These are phyloP conservation scores for Ascoidea tarda DNA, from an alignment of 805 yeast species.

Conservation along the genomic window DNA sequence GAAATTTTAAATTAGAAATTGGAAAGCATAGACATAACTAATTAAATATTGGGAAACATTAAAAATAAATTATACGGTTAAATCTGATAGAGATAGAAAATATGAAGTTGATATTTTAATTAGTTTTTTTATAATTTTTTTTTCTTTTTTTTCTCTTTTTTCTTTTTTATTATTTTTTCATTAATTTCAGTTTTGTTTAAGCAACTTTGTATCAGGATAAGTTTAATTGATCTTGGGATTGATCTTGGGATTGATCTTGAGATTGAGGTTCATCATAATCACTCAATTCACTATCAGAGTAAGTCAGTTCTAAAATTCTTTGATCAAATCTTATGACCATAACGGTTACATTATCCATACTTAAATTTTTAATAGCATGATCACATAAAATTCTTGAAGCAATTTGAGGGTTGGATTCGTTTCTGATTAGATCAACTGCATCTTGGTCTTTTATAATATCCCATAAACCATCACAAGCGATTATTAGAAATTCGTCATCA, in stretches of 20 bases:
- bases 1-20: no score
- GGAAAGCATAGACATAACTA: no score
- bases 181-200: no score
- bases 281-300: no score
- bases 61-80: no score
- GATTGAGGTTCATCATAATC: neutral
- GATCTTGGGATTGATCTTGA: neutral
- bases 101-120: no score
- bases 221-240: neutral
- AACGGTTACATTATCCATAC: constrained; percentile 87
- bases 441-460: constrained; percentile 79
- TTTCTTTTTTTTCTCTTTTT: no score
- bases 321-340: constrained; percentile 48
- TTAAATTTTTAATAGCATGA: constrained; percentile 61
- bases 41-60: no score
- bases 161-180: no score
- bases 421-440: constrained; percentile 61
- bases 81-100: no score
- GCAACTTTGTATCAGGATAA: no score
- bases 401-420: constrained; percentile 37
- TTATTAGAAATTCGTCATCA: constrained; percentile 64
- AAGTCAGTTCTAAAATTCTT: constrained; percentile 2
- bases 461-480: constrained; percentile 97
- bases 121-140: no score
- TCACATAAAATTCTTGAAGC: constrained; percentile 60